Evolutionary conservation across 2,329 filamentous ascomycete genomes (phyloP).

Genomic region (Rosellinia necatrix): DNA sequence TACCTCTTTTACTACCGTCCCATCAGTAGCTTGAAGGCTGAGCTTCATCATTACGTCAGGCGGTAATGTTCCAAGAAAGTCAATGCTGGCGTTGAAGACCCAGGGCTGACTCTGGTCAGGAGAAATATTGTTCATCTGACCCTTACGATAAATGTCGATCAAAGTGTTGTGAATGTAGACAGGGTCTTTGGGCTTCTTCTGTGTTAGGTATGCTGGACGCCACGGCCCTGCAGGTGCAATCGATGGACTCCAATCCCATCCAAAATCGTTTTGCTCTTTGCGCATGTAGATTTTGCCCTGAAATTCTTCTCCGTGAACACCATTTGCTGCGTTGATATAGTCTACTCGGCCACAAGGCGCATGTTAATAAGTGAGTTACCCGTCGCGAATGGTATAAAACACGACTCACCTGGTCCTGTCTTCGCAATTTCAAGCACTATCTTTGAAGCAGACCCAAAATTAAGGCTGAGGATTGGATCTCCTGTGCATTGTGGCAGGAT

Average conservation of each 20-base stretch:
- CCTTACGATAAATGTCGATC: slow-evolving; percentile 63
- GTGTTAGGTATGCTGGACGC: slow-evolving; percentile 62
- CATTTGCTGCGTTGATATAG: slow-evolving; percentile 38
- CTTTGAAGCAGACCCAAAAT: slow-evolving; percentile 61
- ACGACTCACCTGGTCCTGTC: slow-evolving; percentile 49
- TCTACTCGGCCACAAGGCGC: neutral
- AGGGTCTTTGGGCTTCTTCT: slow-evolving; percentile 47
- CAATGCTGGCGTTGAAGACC: slow-evolving; percentile 65
- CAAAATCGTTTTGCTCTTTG: slow-evolving; percentile 65
- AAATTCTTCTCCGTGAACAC: slow-evolving; percentile 47
- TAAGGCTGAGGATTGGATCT: slow-evolving; percentile 50
- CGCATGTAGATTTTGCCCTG: slow-evolving; percentile 59
- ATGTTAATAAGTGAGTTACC: neutral
- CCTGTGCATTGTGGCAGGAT: slow-evolving; percentile 48
- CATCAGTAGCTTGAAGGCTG: slow-evolving; percentile 48
- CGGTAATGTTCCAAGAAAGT: slow-evolving; percentile 55
- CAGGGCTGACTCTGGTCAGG: slow-evolving; percentile 62
- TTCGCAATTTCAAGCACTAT: slow-evolving; percentile 58
- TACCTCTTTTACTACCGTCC: slow-evolving; percentile 44
- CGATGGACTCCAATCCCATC: slow-evolving; percentile 66
- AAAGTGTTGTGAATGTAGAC: slow-evolving; percentile 49
- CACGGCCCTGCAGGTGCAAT: slow-evolving; percentile 66
- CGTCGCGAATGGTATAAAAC: no score
- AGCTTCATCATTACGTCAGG: slow-evolving; percentile 50
- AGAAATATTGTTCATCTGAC: slow-evolving; percentile 61